Evolutionary conservation across 371 early-diverging fungal species (phyloP).

Genomic region (Mortierella sp.): DNA sequence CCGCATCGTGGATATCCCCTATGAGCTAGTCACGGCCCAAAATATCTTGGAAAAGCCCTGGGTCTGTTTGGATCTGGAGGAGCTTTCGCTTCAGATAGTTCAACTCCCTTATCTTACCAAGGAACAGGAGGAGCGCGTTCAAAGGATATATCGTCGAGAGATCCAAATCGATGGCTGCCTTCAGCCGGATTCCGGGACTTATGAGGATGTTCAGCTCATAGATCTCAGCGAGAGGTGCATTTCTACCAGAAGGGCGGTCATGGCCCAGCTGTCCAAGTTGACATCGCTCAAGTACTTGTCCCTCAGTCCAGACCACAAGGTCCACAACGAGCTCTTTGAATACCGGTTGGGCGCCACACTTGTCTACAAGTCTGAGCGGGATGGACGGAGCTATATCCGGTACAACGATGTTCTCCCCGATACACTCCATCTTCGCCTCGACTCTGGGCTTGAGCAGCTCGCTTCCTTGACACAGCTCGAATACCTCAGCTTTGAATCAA

Average conservation of each 20-base stretch:
- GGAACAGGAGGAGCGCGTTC: neutral
- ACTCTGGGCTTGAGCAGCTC: neutral
- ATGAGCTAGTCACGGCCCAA: neutral
- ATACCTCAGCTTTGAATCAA: neutral
- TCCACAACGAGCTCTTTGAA: neutral
- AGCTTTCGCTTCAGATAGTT: neutral
- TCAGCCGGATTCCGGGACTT: neutral
- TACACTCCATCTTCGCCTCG: neutral
- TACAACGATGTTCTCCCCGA: neutral
- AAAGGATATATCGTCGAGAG: neutral
- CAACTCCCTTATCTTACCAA: neutral
- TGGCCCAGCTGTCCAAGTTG: neutral
- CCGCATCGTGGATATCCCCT: neutral
- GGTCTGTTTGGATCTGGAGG: neutral
- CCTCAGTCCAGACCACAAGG: neutral
- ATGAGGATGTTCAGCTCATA: neutral
- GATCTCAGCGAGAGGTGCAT: neutral
- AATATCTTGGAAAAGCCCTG: neutral
- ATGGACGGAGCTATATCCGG: neutral
- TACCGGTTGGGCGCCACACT: no score
- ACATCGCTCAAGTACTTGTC: neutral
- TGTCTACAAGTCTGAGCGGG: neutral
- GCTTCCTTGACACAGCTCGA: neutral
- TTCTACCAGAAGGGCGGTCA: neutral
- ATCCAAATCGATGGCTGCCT: no score